Percentiles rank a stretch among this genome's conserved stretches.
Evolutionary conservation across 441 rosid genomes (phyloP).

Genomic region (Adansonia gregorii): DNA sequence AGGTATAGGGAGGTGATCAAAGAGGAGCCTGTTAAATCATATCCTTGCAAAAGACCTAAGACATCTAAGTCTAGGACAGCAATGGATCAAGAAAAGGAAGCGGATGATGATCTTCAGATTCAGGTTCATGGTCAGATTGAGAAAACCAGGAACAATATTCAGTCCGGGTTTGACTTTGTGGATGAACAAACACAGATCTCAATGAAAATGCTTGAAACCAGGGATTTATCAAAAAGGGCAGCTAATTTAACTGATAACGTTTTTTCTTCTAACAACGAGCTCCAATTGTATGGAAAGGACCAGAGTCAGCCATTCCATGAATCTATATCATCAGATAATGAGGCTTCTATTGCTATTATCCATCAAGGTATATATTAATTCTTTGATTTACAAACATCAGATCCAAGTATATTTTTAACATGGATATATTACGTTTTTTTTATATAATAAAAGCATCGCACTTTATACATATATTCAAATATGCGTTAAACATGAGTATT

Average conservation of each 20-base stretch:
- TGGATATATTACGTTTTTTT: no score
- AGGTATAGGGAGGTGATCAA: not conserved
- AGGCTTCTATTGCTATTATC: not conserved
- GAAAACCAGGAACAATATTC: not conserved
- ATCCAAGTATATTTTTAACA: not conserved
- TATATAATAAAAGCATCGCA: no score
- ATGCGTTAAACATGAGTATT: not conserved
- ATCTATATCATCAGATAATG: not conserved
- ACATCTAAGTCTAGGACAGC: not conserved
- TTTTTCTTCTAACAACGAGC: not conserved
- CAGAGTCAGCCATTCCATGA: conserved; percentile 3
- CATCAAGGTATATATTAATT: not conserved
- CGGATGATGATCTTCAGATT: not conserved
- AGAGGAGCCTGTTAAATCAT: not conserved
- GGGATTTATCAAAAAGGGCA: not conserved
- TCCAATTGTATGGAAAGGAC: not conserved
- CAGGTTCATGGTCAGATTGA: not conserved
- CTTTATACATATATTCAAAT: no score
- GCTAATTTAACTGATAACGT: not conserved
- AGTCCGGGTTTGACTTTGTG: not conserved
- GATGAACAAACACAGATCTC: not conserved
- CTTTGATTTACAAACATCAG: not conserved
- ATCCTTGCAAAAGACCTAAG: not conserved
- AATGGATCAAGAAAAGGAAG: not conserved
- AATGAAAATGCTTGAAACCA: not conserved